Conservation (phyloP, 129 eudicot species). For the Glebionis coronaria region DNA sequence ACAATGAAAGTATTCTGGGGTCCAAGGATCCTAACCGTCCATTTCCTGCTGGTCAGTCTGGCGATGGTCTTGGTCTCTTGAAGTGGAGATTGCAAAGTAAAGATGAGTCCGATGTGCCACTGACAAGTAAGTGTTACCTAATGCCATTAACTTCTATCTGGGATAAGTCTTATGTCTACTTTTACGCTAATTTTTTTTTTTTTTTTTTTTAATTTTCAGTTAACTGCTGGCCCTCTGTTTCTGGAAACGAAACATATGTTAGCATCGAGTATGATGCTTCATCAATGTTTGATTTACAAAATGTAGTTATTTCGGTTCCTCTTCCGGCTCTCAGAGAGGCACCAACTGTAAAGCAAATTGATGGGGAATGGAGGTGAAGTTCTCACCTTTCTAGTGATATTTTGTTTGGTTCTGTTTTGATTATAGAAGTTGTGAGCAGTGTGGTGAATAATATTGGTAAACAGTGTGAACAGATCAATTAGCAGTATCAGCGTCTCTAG, state of each 20-base stretch:
- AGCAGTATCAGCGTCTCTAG: no score
- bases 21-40: slow-evolving; percentile 90
- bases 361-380: slow-evolving; percentile 93
- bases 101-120: slow-evolving; percentile 74
- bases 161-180: neutral
- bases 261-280: slow-evolving; percentile 84
- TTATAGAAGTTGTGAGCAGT: neutral
- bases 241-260: slow-evolving; percentile 87
- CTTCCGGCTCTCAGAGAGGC: slow-evolving; percentile 82
- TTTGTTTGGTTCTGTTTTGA: slow-evolving; percentile 29
- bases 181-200: slow-evolving; percentile 10
- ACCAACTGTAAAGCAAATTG: slow-evolving; percentile 79
- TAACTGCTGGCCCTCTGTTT: slow-evolving; percentile 96
- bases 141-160: neutral
- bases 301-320: slow-evolving; percentile 86
- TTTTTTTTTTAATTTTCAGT: slow-evolving; percentile 38
- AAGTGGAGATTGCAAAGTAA: slow-evolving; percentile 93
- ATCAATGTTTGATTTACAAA: slow-evolving; percentile 74
- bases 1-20: slow-evolving; percentile 77
- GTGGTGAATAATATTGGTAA: no score
- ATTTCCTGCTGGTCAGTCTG: slow-evolving; percentile 70
- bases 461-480: no score
- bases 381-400: slow-evolving; percentile 19
- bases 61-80: slow-evolving; percentile 83
- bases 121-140: slow-evolving; percentile 49